Base-by-base conservation (phyloP, 805 yeast genomes). In the Saccharomycopsis fodiens region DNA sequence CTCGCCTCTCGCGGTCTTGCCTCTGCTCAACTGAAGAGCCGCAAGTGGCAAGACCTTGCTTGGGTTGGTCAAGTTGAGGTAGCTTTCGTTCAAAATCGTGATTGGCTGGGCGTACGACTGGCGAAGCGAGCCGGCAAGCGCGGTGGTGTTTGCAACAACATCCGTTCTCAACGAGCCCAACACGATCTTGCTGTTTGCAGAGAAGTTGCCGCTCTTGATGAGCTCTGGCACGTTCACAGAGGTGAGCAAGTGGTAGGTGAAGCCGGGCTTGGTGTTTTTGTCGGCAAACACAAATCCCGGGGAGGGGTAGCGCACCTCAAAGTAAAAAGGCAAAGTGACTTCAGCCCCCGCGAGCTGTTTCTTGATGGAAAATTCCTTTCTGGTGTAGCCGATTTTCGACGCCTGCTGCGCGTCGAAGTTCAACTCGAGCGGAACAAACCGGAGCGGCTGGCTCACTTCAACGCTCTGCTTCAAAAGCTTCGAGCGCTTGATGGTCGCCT, bases 401-500 rank as follows among this genome's bases (percentile, higher is more conserved):
- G 43, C 36, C 1, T 19, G 20, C 8, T 8, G 4, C 2, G 15
- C 38, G 12, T 29, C 20, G 13, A 27, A 19, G 7, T 13, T 35
- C 19, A 42, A 38, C 25, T 46, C 50, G 39, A 30, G 13, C 4
- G 50, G 43, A 8, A 19, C 17, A 39, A 42, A 46, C 13, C 20
- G 16, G 23, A 46, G 42, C 4, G 42, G 50, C 25, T 46, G 35
- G 2, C 16, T 15, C 4, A 38, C 43, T 13, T 46, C 13, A 25
- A 38, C 22, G 20, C 38, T 46, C 19, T 22, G 36, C 30, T 45
- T 45, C n/a, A 29, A 40, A 15, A 40, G 30, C 4, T 19, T 32
- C 7, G 36, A 15, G 34, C 48, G 29, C 10, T 35, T 34, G 30
- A 50, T 44, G 3, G 51, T 47, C 19, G 53, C 47, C 30, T 50